Base-by-base conservation (phyloP, 257 asterid genomes). In the Paraleonurus japonicus region DNA sequence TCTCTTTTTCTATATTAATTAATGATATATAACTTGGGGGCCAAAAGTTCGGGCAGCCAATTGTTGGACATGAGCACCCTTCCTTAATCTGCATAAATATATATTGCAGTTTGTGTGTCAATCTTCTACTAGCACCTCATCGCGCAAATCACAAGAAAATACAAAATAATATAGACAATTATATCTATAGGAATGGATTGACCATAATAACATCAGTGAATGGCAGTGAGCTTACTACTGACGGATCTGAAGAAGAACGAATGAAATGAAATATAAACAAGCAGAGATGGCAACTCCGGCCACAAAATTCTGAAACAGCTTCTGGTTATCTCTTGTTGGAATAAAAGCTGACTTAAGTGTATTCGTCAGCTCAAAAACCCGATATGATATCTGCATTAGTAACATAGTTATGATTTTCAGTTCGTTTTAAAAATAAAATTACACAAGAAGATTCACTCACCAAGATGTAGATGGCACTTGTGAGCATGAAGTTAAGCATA, bases 401-500 rank as follows among this genome's bases (percentile, higher is more conserved):
- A 7, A 62, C 33, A 75, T 47, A 39, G 20, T 16, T 28, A n/a
- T n/a, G n/a, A n/a, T n/a, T n/a, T n/a, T n/a, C n/a, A n/a, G n/a
- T n/a, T n/a, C n/a, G n/a, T n/a, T n/a, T n/a, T n/a, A n/a, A n/a
- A n/a, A n/a, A n/a, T n/a, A n/a, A n/a, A 17, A n/a, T n/a, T n/a
- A n/a, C n/a, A n/a, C 12, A 27, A 53, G 6, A 66, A 71, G 50
- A 47, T 75, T 69, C 58, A 43, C 89, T 79, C 70, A 94, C 99
- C 95, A 94, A 76, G 65, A 88, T 16, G 74, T 94, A 94, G 70
- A 91, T 69, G 75, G 96, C 85, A 73, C 96, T 88, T 63, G 96
- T 89, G 71, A 94, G 87, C 96, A 91, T 91, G 92, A 89, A 94
- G 82, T 94, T 94, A 15, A 94, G 97, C 86, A 94, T 32, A n/a